phyloP scores from a whole-genome alignment of 2,329 filamentous ascomycete genomes.

The Torrubiella hemipterigena region DNA sequence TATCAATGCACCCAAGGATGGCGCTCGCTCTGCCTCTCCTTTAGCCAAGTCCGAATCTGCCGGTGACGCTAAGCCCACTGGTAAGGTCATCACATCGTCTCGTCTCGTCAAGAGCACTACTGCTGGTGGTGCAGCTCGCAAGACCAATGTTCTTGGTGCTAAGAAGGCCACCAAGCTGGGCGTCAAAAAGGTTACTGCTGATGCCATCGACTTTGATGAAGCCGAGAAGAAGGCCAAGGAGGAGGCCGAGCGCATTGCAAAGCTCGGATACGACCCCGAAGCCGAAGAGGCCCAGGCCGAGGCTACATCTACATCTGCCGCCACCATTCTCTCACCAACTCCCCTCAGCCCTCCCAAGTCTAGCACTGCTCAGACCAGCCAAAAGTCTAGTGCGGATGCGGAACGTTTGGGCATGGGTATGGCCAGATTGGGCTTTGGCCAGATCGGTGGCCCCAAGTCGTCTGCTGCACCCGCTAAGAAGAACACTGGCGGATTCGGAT shows the following conservation, averaged over 20 bases:
- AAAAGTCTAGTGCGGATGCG: slow-evolving; percentile 64
- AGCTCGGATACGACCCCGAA: slow-evolving; percentile 89
- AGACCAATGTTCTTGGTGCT: slow-evolving; percentile 72
- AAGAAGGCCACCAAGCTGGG: slow-evolving; percentile 79
- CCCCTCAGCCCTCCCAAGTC: slow-evolving; percentile 56
- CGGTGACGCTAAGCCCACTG: slow-evolving; percentile 45
- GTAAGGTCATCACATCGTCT: slow-evolving; percentile 64
- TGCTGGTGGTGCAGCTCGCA: slow-evolving; percentile 56
- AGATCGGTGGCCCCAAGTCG: slow-evolving; percentile 55
- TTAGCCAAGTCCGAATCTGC: slow-evolving; percentile 50
- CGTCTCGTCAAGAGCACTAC: slow-evolving; percentile 68
- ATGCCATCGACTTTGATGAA: slow-evolving; percentile 89
- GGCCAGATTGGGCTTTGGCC: slow-evolving; percentile 74
- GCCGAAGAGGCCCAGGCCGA: slow-evolving; percentile 54
- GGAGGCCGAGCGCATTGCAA: slow-evolving; percentile 90
- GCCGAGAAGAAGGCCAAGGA: slow-evolving; percentile 96
- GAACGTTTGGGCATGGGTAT: slow-evolving; percentile 88
- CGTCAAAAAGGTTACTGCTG: slow-evolving; percentile 76
- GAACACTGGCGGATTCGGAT: slow-evolving; percentile 78
- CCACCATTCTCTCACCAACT: slow-evolving; percentile 59
- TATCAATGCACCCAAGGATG: slow-evolving; percentile 64
- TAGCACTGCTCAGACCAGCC: slow-evolving; percentile 40
- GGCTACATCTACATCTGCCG: slow-evolving; percentile 36
- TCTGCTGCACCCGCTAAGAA: slow-evolving; percentile 44
- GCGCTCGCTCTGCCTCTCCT: slow-evolving; percentile 71